Base-by-base conservation (phyloP, 2,329 filamentous ascomycete species). In the Fusarium solani-melongenae region DNA sequence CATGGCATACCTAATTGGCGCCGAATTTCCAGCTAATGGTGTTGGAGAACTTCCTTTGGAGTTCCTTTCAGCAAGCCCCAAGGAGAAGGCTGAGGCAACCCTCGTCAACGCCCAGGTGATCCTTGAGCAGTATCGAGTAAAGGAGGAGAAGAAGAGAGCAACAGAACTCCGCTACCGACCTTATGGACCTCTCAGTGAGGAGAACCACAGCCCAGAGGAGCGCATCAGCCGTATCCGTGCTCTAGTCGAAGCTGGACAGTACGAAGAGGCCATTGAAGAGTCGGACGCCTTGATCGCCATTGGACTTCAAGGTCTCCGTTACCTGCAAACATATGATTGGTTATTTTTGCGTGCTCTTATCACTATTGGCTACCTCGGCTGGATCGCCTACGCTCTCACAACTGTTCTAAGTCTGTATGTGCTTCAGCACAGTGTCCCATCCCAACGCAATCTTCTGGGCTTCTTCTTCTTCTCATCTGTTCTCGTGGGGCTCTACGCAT, bases 281-380 rank as follows among this genome's bases (percentile, higher is more conserved):
- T 94, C 94, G 2, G 91, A 93, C 46, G 89, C 91, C 31, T 86
- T 99, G 15, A 93, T 98, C 69, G 89, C 92, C 67, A 84, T 94
- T 59, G 92, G 91, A 2, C 87, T 99, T 1, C 89, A 94, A 70
- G 96, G 96, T 9, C 85, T 99, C 69, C 90, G 96, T 59, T 99
- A 99, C 81, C 88, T 99, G 29, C 96, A 99, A 82, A 99, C 95
- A 0, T 99, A 99, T 78, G 96, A 99, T 84, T 99, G 96, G 96
- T 87, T 99, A 3, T 99, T 99, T 83, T 85, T 99, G 38, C 89
- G 96, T 69, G 93, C 94, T 2, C 87, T 99, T 58, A 93, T 99
- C 68, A 98, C 96, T 2, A 81, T 93, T 14, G 96, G 96, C 20
- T 99, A 98, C 79, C 84, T 98, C 9, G 96, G 96, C 22, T 99